Evolutionary conservation across 129 eudicot genomes (phyloP).

Genomic region (Flaveria trinervia): DNA sequence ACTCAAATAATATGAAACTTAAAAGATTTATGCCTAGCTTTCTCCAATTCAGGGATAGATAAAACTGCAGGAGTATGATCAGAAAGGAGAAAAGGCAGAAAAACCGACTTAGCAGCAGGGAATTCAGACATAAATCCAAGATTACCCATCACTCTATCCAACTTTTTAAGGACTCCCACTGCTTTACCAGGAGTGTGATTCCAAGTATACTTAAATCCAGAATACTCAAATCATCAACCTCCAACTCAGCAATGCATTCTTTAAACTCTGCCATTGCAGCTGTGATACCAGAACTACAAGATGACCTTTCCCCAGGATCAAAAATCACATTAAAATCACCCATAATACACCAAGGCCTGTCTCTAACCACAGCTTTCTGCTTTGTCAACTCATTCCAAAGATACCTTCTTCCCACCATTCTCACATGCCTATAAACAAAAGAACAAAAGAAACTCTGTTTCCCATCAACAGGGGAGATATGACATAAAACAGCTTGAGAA

Average conservation of each 20-base stretch:
- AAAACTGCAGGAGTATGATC: not conserved
- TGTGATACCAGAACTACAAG: not conserved
- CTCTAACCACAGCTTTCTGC: no score
- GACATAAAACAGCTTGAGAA: not conserved
- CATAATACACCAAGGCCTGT: not conserved
- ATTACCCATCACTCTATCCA: not conserved
- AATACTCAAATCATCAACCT: not conserved
- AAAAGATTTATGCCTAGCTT: not conserved
- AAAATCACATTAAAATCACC: not conserved
- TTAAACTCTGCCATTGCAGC: not conserved
- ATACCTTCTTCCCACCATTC: not conserved
- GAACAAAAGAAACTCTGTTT: not conserved
- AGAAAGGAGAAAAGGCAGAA: not conserved
- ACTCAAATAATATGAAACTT: not conserved
- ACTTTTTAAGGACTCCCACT: not conserved
- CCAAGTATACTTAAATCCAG: not conserved
- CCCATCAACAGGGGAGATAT: not conserved
- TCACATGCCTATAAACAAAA: not conserved
- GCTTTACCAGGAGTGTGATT: not conserved
- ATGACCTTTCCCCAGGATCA: not conserved
- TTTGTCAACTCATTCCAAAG: not conserved
- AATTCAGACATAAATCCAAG: fast-evolving
- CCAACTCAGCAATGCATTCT: not conserved
- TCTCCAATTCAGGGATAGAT: fast-evolving
- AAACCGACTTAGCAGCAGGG: not conserved